Conservation (phyloP, 495 filamentous ascomycete species). For the Podospora bellae-mahoneyi region DNA sequence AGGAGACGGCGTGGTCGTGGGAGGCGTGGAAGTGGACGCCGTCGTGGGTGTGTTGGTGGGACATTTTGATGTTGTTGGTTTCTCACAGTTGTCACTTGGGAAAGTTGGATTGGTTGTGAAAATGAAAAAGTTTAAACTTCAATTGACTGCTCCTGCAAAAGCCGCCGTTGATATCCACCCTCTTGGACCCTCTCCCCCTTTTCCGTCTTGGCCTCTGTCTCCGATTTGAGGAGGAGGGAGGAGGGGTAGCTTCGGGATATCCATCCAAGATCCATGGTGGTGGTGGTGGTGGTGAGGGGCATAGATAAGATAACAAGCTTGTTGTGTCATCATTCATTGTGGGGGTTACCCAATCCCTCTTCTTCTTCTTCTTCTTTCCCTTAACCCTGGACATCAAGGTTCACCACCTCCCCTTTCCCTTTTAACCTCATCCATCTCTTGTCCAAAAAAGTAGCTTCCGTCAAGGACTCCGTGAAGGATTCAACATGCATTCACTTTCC, state of each 20-base stretch:
- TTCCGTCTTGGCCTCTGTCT: neutral
- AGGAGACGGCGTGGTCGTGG: constrained; percentile 54
- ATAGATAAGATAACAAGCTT: neutral
- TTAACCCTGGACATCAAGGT: neutral
- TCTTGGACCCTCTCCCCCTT: neutral
- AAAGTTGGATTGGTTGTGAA: neutral
- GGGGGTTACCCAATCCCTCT: too few relatives aligned
- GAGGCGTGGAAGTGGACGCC: constrained; percentile 27
- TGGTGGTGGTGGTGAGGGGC: neutral
- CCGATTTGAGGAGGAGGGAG: neutral
- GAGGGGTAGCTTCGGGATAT: neutral
- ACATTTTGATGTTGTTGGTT: constrained; percentile 2
- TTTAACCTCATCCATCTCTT: neutral
- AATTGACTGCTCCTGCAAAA: neutral
- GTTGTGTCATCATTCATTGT: too few relatives aligned
- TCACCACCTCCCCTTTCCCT: neutral
- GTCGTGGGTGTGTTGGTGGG: constrained; percentile 29
- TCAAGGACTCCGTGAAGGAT: neutral
- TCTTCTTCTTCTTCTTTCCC: neutral
- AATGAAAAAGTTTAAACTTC: neutral
- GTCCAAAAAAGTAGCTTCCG: neutral
- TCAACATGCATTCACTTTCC: neutral
- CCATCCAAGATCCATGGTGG: neutral
- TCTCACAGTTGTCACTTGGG: neutral
- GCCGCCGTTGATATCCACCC: neutral